Conservation (phyloP, 106 monocot genomes). For the Dendrobium huoshanense region DNA sequence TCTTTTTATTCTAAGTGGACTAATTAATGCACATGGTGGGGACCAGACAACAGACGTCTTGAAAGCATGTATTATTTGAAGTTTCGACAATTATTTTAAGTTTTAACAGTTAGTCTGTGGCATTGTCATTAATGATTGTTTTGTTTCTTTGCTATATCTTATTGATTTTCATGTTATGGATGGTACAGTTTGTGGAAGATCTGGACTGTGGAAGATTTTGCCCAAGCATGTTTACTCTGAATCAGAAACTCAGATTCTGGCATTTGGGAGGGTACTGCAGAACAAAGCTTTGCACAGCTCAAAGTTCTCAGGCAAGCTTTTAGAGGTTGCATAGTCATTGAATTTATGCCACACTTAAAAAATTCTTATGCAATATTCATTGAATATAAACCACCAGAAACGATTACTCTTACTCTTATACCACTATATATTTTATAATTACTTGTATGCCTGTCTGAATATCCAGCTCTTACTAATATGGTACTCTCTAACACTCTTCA, state of each 20-base stretch:
- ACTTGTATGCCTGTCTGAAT: too few relatives aligned
- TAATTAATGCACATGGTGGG: background rate
- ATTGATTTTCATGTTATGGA: background rate
- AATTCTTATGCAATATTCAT: background rate
- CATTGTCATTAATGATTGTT: background rate
- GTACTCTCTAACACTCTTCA: too few relatives aligned
- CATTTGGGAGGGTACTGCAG: constrained; percentile 3
- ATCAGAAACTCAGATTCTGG: constrained; percentile 6
- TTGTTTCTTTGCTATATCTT: background rate
- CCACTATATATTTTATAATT: too few relatives aligned
- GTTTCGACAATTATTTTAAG: background rate
- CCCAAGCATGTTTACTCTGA: constrained; percentile 5
- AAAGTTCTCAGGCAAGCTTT: constrained; percentile 19
- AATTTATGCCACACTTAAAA: background rate
- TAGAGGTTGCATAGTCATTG: background rate
- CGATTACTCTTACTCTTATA: too few relatives aligned
- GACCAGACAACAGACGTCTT: background rate
- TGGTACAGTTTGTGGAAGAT: constrained; percentile 20
- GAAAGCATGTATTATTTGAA: background rate
- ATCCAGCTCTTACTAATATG: too few relatives aligned
- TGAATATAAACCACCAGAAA: too few relatives aligned
- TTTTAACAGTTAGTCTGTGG: background rate
- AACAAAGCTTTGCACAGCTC: constrained; percentile 13
- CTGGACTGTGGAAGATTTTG: constrained; percentile 10
- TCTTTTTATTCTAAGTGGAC: background rate